Evolutionary conservation across 306 rosid species (phyloP), one percentile per base, ranked within the genome.

Genomic region (Corylus americana): DNA sequence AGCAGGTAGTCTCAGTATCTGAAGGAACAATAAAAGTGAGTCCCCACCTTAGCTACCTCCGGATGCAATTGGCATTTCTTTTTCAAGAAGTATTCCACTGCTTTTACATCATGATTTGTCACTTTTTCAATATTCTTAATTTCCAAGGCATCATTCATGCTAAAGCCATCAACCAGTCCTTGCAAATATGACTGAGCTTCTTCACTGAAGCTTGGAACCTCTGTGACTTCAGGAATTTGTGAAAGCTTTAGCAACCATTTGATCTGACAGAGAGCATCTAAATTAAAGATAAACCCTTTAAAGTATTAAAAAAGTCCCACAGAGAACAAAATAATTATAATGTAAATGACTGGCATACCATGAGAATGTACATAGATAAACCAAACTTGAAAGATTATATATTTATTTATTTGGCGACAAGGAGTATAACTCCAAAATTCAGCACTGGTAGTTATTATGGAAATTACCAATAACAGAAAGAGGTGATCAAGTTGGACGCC

Each of bases 71-170:
- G 87, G 70, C 95, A 93, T 62, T 88, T 93, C 79, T 85, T 90
- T 77, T 93, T 93, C 90, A 93, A 87, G 88, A 87, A 90, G 78
- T 93, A 93, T 83, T 93, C 98, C 62, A 91, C 97, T 16, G 98
- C 98, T 85, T 93, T 93, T 1, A 93, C 97, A 82, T 93, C 98
- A 76, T 93, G 98, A 73, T 93, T 91, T 2, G 95, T 93, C 59
- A 85, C 90, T 82, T 59, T 89, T 90, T 93, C 98, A 78, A 91
- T 89, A 57, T 80, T 86, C 78, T 93, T 90, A 22, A 93, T 77
- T 82, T 90, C 98, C 81, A 80, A 76, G 2, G 97, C 98, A 75
- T 93, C 98, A 49, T 49, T 67, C 35, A 82, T 79, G 29, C 86
- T 70, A 79, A 93, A 91, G 17, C 70, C 86, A 49, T 86, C 88